phyloP scores from a whole-genome alignment of 2,329 filamentous ascomycete species.

The Didymella keratinophila region DNA sequence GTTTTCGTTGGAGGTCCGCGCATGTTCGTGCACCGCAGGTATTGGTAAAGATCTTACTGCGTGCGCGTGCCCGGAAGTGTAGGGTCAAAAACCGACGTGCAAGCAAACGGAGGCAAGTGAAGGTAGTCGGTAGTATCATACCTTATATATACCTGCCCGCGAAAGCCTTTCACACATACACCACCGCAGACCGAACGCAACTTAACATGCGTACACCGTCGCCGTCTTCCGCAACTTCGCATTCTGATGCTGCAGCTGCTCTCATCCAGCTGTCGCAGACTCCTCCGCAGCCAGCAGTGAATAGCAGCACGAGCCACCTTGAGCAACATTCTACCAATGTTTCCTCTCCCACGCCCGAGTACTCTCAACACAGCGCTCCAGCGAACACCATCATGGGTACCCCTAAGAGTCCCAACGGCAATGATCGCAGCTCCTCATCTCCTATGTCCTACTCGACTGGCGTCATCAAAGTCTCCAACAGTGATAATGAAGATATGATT shows the following conservation, averaged over 20 bases:
- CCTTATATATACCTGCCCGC: background rate
- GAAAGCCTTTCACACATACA: background rate
- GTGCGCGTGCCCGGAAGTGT: background rate
- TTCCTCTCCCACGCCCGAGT: background rate
- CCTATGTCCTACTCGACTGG: background rate
- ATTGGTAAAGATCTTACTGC: no score
- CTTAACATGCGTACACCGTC: conserved; percentile 2
- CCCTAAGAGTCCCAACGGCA: background rate
- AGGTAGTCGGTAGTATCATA: background rate
- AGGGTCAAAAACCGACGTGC: background rate
- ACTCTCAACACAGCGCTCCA: background rate
- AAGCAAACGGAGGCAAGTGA: conserved; percentile 6
- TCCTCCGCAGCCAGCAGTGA: background rate
- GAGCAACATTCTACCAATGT: background rate
- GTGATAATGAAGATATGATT: conserved; percentile 6
- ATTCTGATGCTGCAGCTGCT: background rate
- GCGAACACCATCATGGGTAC: background rate
- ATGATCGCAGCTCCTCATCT: background rate
- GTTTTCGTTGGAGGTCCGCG: no score
- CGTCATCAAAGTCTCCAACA: conserved; percentile 3
- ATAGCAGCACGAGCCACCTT: no score
- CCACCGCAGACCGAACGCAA: background rate
- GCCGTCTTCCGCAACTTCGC: background rate
- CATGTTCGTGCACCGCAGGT: no score
- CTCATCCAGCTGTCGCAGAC: conserved; percentile 4